phyloP scores from a whole-genome alignment of 257 asterid genomes.

The Rubia yunnanensis region DNA sequence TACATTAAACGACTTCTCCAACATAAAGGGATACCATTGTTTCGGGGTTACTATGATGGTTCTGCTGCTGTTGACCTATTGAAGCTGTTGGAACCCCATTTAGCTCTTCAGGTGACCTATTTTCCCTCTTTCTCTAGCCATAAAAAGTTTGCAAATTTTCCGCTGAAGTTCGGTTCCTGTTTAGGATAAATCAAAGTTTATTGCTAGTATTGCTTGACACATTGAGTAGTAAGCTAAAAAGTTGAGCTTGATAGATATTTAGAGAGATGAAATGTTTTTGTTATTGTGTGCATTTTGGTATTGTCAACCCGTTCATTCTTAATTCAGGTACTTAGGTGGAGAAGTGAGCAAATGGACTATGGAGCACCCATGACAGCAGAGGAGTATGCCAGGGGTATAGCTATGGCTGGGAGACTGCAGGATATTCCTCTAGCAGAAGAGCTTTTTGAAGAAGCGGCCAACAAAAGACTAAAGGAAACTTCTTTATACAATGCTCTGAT shows the following conservation, averaged over 20 bases:
- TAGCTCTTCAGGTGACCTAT: conserved; percentile 61
- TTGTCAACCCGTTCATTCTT: no score
- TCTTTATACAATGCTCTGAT: conserved; percentile 63
- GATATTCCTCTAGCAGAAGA: conserved; percentile 53
- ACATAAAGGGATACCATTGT: conserved; percentile 42
- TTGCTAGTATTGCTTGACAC: no score
- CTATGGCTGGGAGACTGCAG: conserved; percentile 46
- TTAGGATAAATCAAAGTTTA: no score
- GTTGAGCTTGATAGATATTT: background rate
- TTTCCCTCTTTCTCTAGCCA: background rate
- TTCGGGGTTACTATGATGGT: conserved; percentile 45
- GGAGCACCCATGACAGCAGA: conserved; percentile 50
- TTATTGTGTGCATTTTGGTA: background rate
- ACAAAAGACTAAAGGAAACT: conserved; percentile 37
- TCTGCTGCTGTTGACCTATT: conserved; percentile 58
- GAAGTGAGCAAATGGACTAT: conserved; percentile 52
- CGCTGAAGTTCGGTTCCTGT: no score
- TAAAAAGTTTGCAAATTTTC: no score
- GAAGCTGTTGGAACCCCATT: conserved; percentile 35
- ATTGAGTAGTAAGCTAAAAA: background rate
- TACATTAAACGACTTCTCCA: conserved; percentile 39
- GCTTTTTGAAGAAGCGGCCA: conserved; percentile 58
- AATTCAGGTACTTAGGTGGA: conserved; percentile 71
- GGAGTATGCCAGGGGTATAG: conserved; percentile 73
- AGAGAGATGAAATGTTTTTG: background rate